Conservation (phyloP, 257 asterid genomes). For the Solanum appendiculatum region DNA sequence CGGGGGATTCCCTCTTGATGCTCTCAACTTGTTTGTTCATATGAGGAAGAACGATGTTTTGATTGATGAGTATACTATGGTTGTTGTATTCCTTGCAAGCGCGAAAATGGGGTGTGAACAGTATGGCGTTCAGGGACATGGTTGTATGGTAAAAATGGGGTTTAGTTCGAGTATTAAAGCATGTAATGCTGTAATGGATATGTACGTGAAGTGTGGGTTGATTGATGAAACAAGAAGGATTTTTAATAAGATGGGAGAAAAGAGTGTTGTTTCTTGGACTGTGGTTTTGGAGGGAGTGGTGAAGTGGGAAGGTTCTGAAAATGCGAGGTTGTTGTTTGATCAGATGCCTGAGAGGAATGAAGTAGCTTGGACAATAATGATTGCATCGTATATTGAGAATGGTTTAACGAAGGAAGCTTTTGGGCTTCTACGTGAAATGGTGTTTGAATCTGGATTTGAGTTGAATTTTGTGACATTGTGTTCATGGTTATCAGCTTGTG, state of each 20-base stretch:
- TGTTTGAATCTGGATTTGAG: conserved; percentile 22
- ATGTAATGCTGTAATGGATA: conserved; percentile 58
- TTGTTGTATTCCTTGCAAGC: conserved; percentile 45
- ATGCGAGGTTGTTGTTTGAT: conserved; percentile 47
- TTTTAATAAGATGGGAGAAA: conserved; percentile 48
- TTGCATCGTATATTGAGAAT: conserved; percentile 40
- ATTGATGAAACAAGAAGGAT: conserved; percentile 28
- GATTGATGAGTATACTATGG: conserved; percentile 50
- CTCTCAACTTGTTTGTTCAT: conserved; percentile 30
- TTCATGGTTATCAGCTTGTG: conserved; percentile 56
- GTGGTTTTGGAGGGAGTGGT: conserved; percentile 54
- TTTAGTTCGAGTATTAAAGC: conserved; percentile 35
- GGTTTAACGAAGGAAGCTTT: conserved; percentile 44
- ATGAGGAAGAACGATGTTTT: conserved; percentile 35
- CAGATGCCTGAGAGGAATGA: conserved; percentile 65
- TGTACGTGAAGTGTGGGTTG: conserved; percentile 62
- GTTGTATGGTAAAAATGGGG: conserved; percentile 45
- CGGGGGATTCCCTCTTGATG: conserved; percentile 25
- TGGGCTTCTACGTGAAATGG: conserved; percentile 42
- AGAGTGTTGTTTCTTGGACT: conserved; percentile 75
- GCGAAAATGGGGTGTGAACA: conserved; percentile 38
- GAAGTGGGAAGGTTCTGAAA: conserved; percentile 50
- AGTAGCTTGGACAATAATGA: conserved; percentile 64
- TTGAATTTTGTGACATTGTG: conserved; percentile 41
- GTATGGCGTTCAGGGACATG: conserved; percentile 49